A percentile compares a stretch with the other conserved stretches of the same genome.
Evolutionary conservation across 768 basidiomycete species (phyloP).

Genomic region (Psilocybe sp.): DNA sequence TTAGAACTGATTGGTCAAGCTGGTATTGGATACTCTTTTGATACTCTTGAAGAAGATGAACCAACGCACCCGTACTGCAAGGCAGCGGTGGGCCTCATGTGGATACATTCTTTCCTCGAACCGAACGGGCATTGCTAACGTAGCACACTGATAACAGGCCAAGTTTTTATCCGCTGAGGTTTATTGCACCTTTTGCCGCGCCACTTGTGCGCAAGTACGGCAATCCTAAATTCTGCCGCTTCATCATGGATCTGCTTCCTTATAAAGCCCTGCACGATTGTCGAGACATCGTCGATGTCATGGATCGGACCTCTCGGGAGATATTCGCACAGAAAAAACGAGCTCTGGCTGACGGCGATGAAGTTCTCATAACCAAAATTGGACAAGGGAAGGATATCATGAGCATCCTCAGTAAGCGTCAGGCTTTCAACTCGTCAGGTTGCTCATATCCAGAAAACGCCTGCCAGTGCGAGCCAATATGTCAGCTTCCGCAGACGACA

Average conservation of each 20-base stretch:
- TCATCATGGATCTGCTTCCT: slow-evolving; percentile 1
- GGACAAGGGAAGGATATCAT: slow-evolving; percentile 40
- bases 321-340: slow-evolving; percentile 31
- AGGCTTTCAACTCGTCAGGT: too few relatives aligned
- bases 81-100: slow-evolving; percentile 29
- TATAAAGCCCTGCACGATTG: slow-evolving; percentile 7
- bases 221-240: slow-evolving; percentile 5
- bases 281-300: slow-evolving; percentile 23
- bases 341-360: slow-evolving; percentile 28
- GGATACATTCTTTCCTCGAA: background rate
- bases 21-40: slow-evolving; percentile 41
- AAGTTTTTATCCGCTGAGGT: background rate
- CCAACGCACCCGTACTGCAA: slow-evolving; percentile 25
- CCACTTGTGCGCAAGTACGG: slow-evolving; percentile 5
- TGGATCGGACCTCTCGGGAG: slow-evolving; percentile 29
- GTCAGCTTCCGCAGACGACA: too few relatives aligned
- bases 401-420: slow-evolving; percentile 37
- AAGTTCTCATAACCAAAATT: slow-evolving; percentile 26
- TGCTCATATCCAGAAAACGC: too few relatives aligned
- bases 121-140: too few relatives aligned
- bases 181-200: slow-evolving; percentile 1
- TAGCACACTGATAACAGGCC: too few relatives aligned
- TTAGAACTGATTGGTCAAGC: slow-evolving; percentile 47
- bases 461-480: too few relatives aligned
- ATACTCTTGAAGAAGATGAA: slow-evolving; percentile 28